phyloP scores from a whole-genome alignment of 2,329 filamentous ascomycete species.

The Hypoxylon sp. region DNA sequence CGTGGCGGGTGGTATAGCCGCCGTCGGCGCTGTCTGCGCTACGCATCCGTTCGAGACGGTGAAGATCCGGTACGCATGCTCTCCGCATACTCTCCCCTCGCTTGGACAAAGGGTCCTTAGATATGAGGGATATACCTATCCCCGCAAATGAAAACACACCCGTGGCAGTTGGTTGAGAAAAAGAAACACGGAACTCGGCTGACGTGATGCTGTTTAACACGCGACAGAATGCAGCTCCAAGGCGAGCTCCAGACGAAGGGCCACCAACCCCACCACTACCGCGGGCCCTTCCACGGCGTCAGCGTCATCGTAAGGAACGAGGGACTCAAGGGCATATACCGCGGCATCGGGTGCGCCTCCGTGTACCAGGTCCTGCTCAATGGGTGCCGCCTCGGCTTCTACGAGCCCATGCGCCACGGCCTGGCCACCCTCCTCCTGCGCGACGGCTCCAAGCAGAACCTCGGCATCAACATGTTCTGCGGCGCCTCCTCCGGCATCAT shows the following conservation, averaged over 20 bases:
- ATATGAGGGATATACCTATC: background rate
- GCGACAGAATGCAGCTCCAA: slow-evolving; percentile 87
- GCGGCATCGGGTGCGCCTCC: slow-evolving; percentile 92
- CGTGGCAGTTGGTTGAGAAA: background rate
- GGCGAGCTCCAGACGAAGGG: slow-evolving; percentile 92
- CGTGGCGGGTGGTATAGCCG: slow-evolving; percentile 94
- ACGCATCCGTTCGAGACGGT: slow-evolving; percentile 99
- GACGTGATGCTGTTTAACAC: slow-evolving; percentile 21
- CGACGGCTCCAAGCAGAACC: slow-evolving; percentile 81
- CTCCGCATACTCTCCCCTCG: slow-evolving; percentile 1
- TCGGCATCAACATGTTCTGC: slow-evolving; percentile 93
- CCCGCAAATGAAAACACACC: background rate
- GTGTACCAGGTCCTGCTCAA: slow-evolving; percentile 97
- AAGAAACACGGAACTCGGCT: slow-evolving; percentile 15
- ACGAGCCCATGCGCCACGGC: slow-evolving; percentile 88
- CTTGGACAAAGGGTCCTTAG: slow-evolving; percentile 13
- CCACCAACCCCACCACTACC: slow-evolving; percentile 89
- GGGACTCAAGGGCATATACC: slow-evolving; percentile 85
- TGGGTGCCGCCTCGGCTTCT: slow-evolving; percentile 96
- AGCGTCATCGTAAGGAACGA: slow-evolving; percentile 92
- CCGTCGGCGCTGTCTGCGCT: slow-evolving; percentile 96
- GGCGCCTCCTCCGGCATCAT: slow-evolving; percentile 91
- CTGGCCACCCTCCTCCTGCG: slow-evolving; percentile 79
- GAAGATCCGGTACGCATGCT: slow-evolving; percentile 84
- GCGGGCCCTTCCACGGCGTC: slow-evolving; percentile 91